Percentiles rank a stretch among this genome's conserved stretches.
Conservation (phyloP, 768 basidiomycete species). For the Pluteus cervinus region DNA sequence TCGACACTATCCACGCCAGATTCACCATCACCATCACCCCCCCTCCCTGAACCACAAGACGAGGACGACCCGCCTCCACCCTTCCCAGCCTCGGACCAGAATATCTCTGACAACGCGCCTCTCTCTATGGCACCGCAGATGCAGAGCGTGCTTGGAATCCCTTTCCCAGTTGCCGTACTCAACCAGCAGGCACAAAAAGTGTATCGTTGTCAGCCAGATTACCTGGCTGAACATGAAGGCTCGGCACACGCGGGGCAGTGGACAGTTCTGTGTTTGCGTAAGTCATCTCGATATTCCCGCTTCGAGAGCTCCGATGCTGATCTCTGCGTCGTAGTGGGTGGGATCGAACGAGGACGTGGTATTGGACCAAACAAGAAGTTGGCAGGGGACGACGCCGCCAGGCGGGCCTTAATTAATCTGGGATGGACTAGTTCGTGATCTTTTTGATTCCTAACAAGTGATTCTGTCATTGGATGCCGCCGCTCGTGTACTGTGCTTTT, state of each 20-base stretch:
- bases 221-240: neutral
- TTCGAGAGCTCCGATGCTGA: neutral
- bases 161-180: neutral
- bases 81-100: neutral
- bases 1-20: no score
- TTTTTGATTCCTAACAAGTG: no score
- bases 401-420: constrained; percentile 52
- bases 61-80: neutral
- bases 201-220: neutral
- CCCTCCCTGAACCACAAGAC: neutral
- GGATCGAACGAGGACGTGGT: constrained; percentile 40
- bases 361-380: constrained; percentile 52
- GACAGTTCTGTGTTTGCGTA: constrained; percentile 3
- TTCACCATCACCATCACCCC: no score
- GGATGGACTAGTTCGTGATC: no score
- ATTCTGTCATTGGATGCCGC: no score
- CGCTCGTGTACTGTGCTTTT: no score
- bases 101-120: no score
- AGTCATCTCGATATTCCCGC: no score
- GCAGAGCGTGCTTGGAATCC: neutral
- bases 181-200: constrained; percentile 2
- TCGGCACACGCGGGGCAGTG: constrained; percentile 3
- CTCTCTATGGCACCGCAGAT: neutral
- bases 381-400: constrained; percentile 66
- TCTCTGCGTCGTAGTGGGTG: no score